Conservation (phyloP, 148 eudicot species). For the Cornus controversa region DNA sequence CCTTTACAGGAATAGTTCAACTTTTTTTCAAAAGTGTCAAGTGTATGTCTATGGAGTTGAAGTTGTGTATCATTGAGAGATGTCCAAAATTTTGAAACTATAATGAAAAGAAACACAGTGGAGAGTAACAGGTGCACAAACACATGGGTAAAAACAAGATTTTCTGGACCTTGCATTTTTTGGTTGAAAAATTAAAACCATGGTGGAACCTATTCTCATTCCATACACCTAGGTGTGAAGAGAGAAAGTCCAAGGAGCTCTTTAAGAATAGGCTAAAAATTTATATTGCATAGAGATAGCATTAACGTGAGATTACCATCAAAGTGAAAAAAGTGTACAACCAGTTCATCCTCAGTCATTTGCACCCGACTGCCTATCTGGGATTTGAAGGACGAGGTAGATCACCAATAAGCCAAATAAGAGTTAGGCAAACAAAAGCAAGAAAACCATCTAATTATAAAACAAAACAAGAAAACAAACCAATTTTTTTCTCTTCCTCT, state of each 20-base stretch:
- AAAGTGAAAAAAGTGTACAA: conserved; percentile 83
- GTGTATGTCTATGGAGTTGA: no score
- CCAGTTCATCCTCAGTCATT: conserved; percentile 84
- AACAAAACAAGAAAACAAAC: conserved; percentile 26
- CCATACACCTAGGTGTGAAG: background rate
- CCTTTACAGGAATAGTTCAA: no score
- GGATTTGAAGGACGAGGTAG: conserved; percentile 1
- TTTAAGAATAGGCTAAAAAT: background rate
- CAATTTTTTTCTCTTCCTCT: conserved; percentile 55
- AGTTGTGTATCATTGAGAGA: no score
- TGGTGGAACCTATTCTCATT: background rate
- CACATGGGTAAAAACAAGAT: no score
- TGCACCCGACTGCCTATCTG: conserved; percentile 67
- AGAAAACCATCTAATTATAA: no score
- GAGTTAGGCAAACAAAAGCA: background rate
- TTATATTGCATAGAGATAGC: background rate
- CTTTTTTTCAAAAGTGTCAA: no score
- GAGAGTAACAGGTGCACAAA: no score
- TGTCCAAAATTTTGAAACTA: no score
- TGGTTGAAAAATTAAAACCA: background rate
- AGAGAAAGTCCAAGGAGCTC: background rate
- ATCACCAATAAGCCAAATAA: background rate
- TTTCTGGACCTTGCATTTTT: background rate
- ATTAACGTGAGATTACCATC: conserved; percentile 56
- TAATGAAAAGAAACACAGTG: no score